phyloP scores from a whole-genome alignment of 768 basidiomycete species.

The Rubroboletus pulcherrimus region DNA sequence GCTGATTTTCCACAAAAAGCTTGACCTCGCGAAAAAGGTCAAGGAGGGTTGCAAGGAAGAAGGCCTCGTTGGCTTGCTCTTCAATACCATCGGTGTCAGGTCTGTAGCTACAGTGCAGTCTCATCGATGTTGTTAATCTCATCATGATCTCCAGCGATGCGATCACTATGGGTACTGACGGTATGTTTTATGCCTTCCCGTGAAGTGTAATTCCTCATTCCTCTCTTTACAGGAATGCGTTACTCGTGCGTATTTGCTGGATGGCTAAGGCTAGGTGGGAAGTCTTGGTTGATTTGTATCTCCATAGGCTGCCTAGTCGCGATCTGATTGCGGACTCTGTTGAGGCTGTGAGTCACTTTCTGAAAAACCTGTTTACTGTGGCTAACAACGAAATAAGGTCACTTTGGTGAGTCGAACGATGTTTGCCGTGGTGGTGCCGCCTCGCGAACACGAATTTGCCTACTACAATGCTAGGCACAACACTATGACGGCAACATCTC shows the following conservation, averaged over 20 bases:
- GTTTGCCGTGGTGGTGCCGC: neutral
- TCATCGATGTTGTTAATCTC: neutral
- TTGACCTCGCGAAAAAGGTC: constrained; percentile 73
- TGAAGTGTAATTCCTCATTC: neutral
- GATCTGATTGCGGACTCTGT: constrained; percentile 90
- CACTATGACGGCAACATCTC: constrained; percentile 87
- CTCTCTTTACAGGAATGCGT: constrained; percentile 60
- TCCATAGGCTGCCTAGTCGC: constrained; percentile 69
- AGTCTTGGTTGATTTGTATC: neutral
- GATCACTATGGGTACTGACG: constrained; percentile 87
- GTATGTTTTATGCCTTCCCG: constrained; percentile 36
- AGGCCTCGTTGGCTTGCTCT: constrained; percentile 75
- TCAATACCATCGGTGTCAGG: constrained; percentile 86
- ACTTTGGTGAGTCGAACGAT: constrained; percentile 42
- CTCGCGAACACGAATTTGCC: neutral
- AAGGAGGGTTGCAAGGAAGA: constrained; percentile 82
- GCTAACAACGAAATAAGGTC: constrained; percentile 38
- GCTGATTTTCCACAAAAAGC: constrained; percentile 38
- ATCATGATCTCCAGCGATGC: constrained; percentile 53
- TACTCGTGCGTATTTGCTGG: constrained; percentile 59
- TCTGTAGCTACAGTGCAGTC: constrained; percentile 24
- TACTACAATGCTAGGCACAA: constrained; percentile 54
- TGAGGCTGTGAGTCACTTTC: constrained; percentile 55
- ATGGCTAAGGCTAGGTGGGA: neutral
- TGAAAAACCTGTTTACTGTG: neutral